Conservation (phyloP, 2,329 filamentous ascomycete species). For the Aspergillus novoparasiticus region DNA sequence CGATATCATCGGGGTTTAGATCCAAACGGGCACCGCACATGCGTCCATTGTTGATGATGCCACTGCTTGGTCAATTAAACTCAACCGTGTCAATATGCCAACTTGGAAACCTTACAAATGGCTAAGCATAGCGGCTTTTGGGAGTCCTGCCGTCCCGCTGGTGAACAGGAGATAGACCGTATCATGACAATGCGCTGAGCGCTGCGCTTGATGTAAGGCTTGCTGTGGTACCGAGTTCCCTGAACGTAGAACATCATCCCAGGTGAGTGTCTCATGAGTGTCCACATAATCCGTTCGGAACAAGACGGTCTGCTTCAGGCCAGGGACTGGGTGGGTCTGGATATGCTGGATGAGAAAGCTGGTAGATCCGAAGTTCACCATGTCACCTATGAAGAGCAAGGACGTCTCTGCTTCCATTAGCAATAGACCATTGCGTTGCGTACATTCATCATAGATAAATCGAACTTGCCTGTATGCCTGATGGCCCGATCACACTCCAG, state of each 20-base stretch:
- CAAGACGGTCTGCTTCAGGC: not conserved
- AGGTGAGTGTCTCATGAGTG: not conserved
- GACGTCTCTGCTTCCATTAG: not conserved
- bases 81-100: not conserved
- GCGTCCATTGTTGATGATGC: not conserved
- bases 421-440: not conserved
- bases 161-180: conserved; percentile 60
- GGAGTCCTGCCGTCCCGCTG: conserved; percentile 65
- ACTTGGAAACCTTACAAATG: conserved; percentile 55
- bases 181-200: not conserved
- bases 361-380: conserved; percentile 49
- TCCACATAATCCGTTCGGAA: not conserved
- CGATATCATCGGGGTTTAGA: conserved; percentile 60
- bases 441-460: not conserved
- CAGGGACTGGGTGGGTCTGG: conserved; percentile 41
- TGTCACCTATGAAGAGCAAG: conserved; percentile 44
- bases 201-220: not conserved
- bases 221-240: not conserved
- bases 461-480: not conserved
- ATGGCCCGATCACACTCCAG: conserved; percentile 1
- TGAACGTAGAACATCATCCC: not conserved
- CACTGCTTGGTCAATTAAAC: not conserved
- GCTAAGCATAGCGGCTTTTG: conserved; percentile 71
- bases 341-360: conserved; percentile 49
- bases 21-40: conserved; percentile 67